Conservation (phyloP, 495 filamentous ascomycete genomes). For the Penicillium argentinense region DNA sequence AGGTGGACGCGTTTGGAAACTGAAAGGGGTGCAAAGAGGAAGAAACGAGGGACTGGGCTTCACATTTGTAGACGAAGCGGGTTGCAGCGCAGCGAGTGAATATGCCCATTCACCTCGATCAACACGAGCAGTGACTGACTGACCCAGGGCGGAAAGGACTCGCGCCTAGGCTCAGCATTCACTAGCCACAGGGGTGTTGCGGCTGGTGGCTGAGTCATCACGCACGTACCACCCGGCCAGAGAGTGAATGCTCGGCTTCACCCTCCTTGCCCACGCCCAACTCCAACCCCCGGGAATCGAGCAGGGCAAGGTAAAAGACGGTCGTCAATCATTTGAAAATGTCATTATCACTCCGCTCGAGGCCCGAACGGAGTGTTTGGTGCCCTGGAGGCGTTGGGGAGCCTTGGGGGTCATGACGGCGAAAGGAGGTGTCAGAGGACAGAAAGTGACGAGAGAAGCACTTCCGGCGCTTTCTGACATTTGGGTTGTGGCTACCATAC, state of each 20-base stretch:
- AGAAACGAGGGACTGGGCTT: no score
- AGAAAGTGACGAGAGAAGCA: conserved; percentile 22
- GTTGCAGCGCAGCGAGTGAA: background rate
- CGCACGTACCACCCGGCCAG: conserved; percentile 25
- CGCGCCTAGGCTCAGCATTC: conserved; percentile 14
- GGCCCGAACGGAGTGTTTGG: background rate
- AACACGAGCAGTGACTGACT: conserved; percentile 16
- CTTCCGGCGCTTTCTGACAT: conserved; percentile 23
- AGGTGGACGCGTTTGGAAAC: conserved; percentile 22
- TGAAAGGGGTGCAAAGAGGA: no score
- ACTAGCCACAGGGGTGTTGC: conserved; percentile 23
- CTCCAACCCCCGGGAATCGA: conserved; percentile 3
- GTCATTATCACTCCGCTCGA: background rate
- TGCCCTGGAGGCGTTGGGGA: conserved; percentile 1
- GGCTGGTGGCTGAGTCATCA: conserved; percentile 17
- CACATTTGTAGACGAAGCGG: background rate
- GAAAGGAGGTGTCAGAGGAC: conserved; percentile 31
- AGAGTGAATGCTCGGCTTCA: background rate
- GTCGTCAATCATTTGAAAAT: conserved; percentile 7
- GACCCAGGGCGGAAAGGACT: conserved; percentile 27
- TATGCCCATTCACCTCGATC: background rate
- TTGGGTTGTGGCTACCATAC: conserved; percentile 39
- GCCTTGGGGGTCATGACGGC: conserved; percentile 8
- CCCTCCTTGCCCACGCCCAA: background rate
- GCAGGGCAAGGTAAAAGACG: background rate